Percentiles rank a stretch among this genome's conserved stretches.
Conservation (phyloP, 2,329 filamentous ascomycete species). For the Diaporthe amygdali region DNA sequence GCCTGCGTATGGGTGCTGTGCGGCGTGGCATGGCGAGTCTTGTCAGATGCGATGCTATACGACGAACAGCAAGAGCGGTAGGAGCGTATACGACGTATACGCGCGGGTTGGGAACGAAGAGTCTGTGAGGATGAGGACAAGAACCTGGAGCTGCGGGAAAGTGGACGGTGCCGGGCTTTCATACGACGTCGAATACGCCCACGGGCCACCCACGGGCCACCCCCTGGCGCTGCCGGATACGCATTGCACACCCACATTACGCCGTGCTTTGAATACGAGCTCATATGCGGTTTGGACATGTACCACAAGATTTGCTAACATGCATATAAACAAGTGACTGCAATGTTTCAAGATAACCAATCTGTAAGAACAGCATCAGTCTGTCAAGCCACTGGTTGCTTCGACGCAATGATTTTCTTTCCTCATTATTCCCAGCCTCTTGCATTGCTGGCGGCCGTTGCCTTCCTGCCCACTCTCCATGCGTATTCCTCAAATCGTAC, state of each 20-base stretch:
- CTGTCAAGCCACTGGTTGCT: not conserved
- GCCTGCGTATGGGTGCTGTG: not conserved
- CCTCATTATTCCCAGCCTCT: not conserved
- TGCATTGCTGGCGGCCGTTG: not conserved
- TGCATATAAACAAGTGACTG: not conserved
- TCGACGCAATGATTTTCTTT: not conserved
- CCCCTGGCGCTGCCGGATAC: not conserved
- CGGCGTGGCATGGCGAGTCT: not conserved
- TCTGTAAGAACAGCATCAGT: rapidly evolving
- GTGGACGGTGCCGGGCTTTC: not conserved
- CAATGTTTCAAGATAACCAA: not conserved
- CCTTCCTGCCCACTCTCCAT: not conserved
- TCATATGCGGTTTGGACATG: not conserved
- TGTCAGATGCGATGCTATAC: not conserved
- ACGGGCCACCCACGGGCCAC: not conserved
- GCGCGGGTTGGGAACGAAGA: not conserved
- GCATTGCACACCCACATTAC: not conserved
- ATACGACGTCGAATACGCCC: not conserved
- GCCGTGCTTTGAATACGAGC: not conserved
- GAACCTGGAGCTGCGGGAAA: not conserved
- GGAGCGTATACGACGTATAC: not conserved
- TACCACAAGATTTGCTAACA: not conserved
- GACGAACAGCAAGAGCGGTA: not conserved
- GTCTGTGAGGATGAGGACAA: not conserved
- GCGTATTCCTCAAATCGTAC: not conserved